Percentiles rank a stretch among this genome's conserved stretches.
Conservation (phyloP, 495 filamentous ascomycete species). For the Neurospora intermedia region DNA sequence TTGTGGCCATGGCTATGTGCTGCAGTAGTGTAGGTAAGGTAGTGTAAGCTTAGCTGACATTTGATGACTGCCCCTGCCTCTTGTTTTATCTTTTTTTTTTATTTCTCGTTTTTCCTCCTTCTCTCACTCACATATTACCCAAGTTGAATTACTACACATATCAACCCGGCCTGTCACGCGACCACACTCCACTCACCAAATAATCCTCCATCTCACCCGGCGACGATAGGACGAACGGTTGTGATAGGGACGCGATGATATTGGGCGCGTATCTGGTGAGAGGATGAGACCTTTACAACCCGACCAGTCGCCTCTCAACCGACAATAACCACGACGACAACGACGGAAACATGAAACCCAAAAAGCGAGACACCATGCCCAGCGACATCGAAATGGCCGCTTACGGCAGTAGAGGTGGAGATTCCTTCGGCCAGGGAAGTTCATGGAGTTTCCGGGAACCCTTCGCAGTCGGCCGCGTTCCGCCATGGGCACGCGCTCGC, state of each 20-base stretch:
- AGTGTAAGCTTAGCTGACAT: too few relatives aligned
- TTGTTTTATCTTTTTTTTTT: too few relatives aligned
- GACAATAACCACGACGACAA: not conserved
- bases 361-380: not conserved
- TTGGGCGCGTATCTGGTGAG: not conserved
- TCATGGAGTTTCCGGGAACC: constrained; percentile 28
- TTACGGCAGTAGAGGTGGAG: constrained; percentile 3
- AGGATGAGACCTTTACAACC: not conserved
- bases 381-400: not conserved
- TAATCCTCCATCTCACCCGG: not conserved
- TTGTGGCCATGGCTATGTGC: not conserved
- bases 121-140: too few relatives aligned
- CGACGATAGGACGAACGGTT: not conserved
- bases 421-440: constrained; percentile 28
- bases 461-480: constrained; percentile 1
- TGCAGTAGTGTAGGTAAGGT: too few relatives aligned
- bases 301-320: not conserved
- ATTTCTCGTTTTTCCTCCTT: too few relatives aligned
- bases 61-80: too few relatives aligned
- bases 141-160: too few relatives aligned
- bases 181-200: not conserved
- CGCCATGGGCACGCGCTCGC: not conserved
- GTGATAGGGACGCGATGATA: not conserved
- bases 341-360: not conserved
- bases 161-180: not conserved